Base-by-base conservation (phyloP, 495 filamentous ascomycete genomes). In the Ascobolus immersus region DNA sequence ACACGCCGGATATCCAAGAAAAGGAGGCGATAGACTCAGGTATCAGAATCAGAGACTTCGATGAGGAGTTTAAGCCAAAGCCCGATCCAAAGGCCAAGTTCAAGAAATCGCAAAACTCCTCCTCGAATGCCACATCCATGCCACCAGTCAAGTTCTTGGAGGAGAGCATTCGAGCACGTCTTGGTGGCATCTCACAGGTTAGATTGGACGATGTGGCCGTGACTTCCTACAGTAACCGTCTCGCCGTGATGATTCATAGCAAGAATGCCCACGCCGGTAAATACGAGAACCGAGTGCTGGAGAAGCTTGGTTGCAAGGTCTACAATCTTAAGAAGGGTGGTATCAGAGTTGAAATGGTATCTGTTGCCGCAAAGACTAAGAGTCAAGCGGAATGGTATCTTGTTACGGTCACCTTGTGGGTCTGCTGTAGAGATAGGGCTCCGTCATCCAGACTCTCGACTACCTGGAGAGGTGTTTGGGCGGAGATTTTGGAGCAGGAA, bases 331-430 rank as follows among this genome's bases (percentile, higher is more conserved):
- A 55, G 15, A 45, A 64, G 13, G 57, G 66, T n/a, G 51, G 51
- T 9, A 55, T 51, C 24, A 47, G 51, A 12, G 51, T 80, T 35
- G 73, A 70, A 22, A 91, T 91, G 80, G 58, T 55, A 9, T 55
- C 62, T 0, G 49, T 89, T 25, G 68, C 78, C n/a, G 73, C 80
- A 7, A 71, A 78, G 0, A 73, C 73, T 28, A 28, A 58, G 1
- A 67, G 69, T 39, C 86, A 96, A 48, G 81, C 84, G 6, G 81
- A 93, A 50, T 67, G 67, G 6, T 93, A 70, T 43, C 65, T 90
- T 27, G 77, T 77, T 4, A 91, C 82, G 2, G 58, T 69, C 15
- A 79, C 71, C 12, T 54, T 94, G 10, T 89, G 64, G 3, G 84
- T 75, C 15, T 14, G 12, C 10, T 13, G 2, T 15, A 17, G 12